Base-by-base conservation (phyloP, 2,329 filamentous ascomycete species). In the Cytospora piceae region DNA sequence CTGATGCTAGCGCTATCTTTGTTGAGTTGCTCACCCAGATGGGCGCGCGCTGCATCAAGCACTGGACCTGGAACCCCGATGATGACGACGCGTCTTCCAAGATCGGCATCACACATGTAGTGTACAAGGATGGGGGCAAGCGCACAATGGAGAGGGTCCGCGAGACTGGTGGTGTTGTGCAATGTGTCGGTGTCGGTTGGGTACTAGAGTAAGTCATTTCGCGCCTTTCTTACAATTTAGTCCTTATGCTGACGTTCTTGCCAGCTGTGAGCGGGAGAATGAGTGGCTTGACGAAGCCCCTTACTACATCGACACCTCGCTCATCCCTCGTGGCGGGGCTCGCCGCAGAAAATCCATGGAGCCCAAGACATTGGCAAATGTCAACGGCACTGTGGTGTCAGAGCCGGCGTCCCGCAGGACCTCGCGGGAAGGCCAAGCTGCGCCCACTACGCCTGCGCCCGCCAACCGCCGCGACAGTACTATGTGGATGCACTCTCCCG, bases 141-240 rank as follows among this genome's bases (percentile, higher is more conserved):
- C 83, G 89, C 31, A 96, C 93, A 0, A 78, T 97, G 70, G 90
- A 96, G 74, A 96, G 93, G 77, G 90, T 94, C 8, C 83, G 87
- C 65, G 85, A 90, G 71, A 88, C 86, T 49, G 83, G 85, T 17
- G 92, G 92, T 7, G 82, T 91, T 34, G 91, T 97, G 46, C 88
- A 92, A 71, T 96, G 93, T 77, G 92, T 97, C 63, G 93, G 93
- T 58, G 90, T 96, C 56, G 89, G 88, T 70, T 97, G 93, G 92
- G 90, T 95, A 63, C 83, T 96, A 69, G 92, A 96, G 90, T 93
- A 85, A 85, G 89, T 86, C 34, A 3, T 17, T 9, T 3, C 15
- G 5, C 39, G 2, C 22, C 31, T 11, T 22, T 22, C 15, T 9
- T 27, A 29, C 20, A 7, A 17, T 22, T 59, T 53, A 5, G 29